Conservation (phyloP, 2,329 filamentous ascomycete species). For the Macroventuria anomochaeta region DNA sequence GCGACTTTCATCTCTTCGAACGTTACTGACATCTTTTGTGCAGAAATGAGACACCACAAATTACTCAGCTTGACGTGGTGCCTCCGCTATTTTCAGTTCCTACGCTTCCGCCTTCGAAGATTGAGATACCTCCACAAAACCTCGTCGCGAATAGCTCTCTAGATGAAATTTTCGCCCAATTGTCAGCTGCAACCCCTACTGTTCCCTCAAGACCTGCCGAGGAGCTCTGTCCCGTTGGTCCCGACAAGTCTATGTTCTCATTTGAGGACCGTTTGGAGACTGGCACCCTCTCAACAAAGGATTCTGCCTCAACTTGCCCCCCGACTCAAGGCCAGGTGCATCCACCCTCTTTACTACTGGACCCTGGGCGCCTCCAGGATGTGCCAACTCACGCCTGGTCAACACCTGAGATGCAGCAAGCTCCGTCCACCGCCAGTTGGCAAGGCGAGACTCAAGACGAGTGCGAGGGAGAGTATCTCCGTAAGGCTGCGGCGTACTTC, state of each 20-base stretch:
- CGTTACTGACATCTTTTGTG: slow-evolving; percentile 6
- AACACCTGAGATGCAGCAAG: no score
- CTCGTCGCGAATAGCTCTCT: slow-evolving; percentile 12
- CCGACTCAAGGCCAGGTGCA: no score
- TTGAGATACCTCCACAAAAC: background rate
- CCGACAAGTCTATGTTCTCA: slow-evolving; percentile 11
- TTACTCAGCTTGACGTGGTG: background rate
- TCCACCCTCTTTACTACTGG: background rate
- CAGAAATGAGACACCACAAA: background rate
- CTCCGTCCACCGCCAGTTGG: background rate
- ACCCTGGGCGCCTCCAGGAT: background rate
- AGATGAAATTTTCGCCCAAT: slow-evolving; percentile 30
- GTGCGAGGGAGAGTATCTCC: slow-evolving; percentile 24
- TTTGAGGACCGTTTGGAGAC: slow-evolving; percentile 1
- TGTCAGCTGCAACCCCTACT: slow-evolving; percentile 11
- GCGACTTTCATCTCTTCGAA: background rate
- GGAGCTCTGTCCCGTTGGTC: background rate
- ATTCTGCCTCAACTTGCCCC: no score
- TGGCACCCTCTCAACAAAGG: background rate
- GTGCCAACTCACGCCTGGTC: background rate
- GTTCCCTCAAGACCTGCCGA: background rate
- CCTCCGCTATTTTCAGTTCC: background rate
- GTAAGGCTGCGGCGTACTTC: slow-evolving; percentile 27
- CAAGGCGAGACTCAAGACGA: slow-evolving; percentile 2
- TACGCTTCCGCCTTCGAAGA: background rate